Evolutionary conservation across 1,284 basidiomycete species (phyloP), one percentile per base, ranked within the genome.

Genomic region (Ceratobasidium sp.): DNA sequence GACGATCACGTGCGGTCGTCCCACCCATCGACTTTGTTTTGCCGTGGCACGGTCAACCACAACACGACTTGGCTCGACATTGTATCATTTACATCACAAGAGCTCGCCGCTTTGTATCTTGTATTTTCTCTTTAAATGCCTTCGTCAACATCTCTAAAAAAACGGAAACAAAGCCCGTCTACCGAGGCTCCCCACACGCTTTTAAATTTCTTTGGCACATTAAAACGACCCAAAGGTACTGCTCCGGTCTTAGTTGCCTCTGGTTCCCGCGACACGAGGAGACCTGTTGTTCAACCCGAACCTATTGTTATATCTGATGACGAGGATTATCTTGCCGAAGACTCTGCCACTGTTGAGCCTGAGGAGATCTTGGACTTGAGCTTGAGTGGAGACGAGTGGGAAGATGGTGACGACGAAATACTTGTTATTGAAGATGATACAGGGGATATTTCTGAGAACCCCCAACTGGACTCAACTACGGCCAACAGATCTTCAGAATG

Each of bases 321-420:
- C 24, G 66, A 69, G 19, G 66, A 57, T 4, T 11, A 45, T 41
- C 33, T 27, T 47, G 53, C 1, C 27, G 45, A 56, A 51, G 17
- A 22, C 41, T 48, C 66, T 11, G 47, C 48, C 4, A 53, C 48
- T 33, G 24, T 41, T 33, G 36, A 60, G 44, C 17, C 19, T 5
- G 66, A 69, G 36, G 33, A 36, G 15, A 29, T 69, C 44, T 24
- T 69, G 53, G 66, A 69, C 45, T 47, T 69, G 14, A 69, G 51
- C 24, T 47, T 69, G 27, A 57, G 29, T 47, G 75, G 53, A 1
- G 74, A 63, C 31, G 87, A 87, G 22, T 92, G 91, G 91, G 85
- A 82, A 50, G 87, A 81, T 78, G 89, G 86, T 6, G 90, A 93
- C 77, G 90, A 92, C 41, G 80, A 83, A 51, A 57, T 67, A 45